Evolutionary conservation across 2,329 filamentous ascomycete genomes (phyloP), one percentile per base, ranked within the genome.

Genomic region (Paraphaeosphaeria minitans): DNA sequence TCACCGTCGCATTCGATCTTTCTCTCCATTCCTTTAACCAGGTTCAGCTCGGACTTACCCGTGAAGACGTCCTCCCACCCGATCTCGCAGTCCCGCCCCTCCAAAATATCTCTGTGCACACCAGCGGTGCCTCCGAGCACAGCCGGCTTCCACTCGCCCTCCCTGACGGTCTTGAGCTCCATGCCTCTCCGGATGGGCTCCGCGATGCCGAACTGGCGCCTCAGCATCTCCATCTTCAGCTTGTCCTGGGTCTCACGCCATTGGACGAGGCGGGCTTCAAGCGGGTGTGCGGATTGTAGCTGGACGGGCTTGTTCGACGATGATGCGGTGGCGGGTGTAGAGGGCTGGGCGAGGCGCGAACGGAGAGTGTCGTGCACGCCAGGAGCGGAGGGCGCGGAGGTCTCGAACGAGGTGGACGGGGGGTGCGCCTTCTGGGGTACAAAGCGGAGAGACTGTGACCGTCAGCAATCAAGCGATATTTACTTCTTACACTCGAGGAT

Each of bases 311-410:
- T 65, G 37, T 60, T 61, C 55, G 69, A 70, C 46, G 67, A 68
- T 13, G 62, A 60, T 29, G 56, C 56, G 37, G 68, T 62, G 14
- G 58, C 60, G 16, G 53, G 74, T 72, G 57, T 80, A 71, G 58
- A 68, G 57, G 77, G 77, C 65, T 82, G 88, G 68, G 87, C 87
- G 66, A 96, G 85, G 79, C 93, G 93, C 63, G 89, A 83, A 73
- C 95, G 93, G 69, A 99, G 90, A 19, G 91, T 93, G 82, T 98
- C 95, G 84, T 96, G 93, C 64, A 98, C 84, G 68, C 94, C 94
- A 0, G 93, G 93, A 16, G 93, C 94, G 0, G 94, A 97, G 68
- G 95, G 95, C 4, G 95, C 95, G 56, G 74, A 84, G 78, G 58
- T 83, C 70, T 68, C 72, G 59, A 70, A 80, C 86, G 85, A 84